These are phyloP conservation scores for Cutaneotrichosporon curvatum DNA, from an alignment of 1,284 basidiomycete species.

Conservation along the genomic window DNA sequence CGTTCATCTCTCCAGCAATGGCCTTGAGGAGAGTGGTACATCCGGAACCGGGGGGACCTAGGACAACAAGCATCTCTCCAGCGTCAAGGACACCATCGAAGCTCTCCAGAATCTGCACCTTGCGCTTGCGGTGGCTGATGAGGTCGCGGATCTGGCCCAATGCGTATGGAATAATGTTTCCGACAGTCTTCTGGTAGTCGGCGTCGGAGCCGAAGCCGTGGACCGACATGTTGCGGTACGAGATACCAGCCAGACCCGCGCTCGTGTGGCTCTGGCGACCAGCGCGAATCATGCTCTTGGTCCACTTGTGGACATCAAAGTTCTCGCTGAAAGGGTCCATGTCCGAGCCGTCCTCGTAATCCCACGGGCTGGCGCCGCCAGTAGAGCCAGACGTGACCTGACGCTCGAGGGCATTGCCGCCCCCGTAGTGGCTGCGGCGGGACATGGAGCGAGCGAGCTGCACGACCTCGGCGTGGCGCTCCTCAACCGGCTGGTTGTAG, in stretches of 20 bases:
- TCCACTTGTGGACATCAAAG: slow-evolving; percentile 48
- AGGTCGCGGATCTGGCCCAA: slow-evolving; percentile 38
- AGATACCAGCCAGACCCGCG: slow-evolving; percentile 44
- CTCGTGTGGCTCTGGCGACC: slow-evolving; percentile 8
- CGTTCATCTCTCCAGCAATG: slow-evolving; percentile 53
- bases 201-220: slow-evolving; percentile 49
- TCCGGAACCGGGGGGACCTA: slow-evolving; percentile 56
- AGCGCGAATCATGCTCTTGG: slow-evolving; percentile 35
- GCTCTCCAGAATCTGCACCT: slow-evolving; percentile 49
- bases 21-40: slow-evolving; percentile 56
- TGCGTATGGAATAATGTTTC: slow-evolving; percentile 45
- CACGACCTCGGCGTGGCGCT: slow-evolving; percentile 19
- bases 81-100: slow-evolving; percentile 48
- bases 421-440: slow-evolving; percentile 8
- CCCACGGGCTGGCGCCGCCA: slow-evolving; percentile 19
- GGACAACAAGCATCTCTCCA: slow-evolving; percentile 54
- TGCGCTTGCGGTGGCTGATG: slow-evolving; percentile 40
- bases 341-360: slow-evolving; percentile 35
- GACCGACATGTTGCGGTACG: slow-evolving; percentile 49
- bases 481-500: slow-evolving; percentile 3
- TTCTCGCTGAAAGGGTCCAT: slow-evolving; percentile 47
- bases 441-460: slow-evolving; percentile 33
- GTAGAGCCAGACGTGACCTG: neutral
- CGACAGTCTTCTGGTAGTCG: slow-evolving; percentile 51
- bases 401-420: neutral